These are phyloP conservation scores for Citropsis articulata DNA, from an alignment of 345 rosid species.

Conservation along the genomic window DNA sequence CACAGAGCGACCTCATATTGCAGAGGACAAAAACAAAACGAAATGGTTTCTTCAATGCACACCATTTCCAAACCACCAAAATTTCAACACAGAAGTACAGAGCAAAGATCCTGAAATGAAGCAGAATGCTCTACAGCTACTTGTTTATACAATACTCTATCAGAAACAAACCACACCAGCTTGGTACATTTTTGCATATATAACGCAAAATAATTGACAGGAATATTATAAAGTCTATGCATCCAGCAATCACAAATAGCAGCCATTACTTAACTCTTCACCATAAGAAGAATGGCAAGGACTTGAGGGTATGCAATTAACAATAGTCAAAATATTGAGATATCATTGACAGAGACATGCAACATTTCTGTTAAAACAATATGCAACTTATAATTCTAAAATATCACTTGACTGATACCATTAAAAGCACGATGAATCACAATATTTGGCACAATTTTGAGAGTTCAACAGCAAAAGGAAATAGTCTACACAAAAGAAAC, in stretches of 20 bases:
- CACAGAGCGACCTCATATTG: not conserved
- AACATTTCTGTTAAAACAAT: not conserved
- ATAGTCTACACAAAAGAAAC: not conserved
- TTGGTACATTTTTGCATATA: not conserved
- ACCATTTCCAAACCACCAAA: not conserved
- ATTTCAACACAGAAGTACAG: not conserved
- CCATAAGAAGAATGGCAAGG: not conserved
- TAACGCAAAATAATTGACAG: not conserved
- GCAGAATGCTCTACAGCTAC: not conserved
- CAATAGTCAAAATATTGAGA: not conserved
- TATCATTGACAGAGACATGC: too few relatives aligned
- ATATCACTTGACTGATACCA: conserved; percentile 5
- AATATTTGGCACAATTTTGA: not conserved
- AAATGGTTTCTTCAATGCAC: not conserved
- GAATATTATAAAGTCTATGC: not conserved
- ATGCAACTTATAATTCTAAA: not conserved
- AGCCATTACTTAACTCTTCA: not conserved
- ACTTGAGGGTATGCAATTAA: not conserved
- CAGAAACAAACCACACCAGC: not conserved
- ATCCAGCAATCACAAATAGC: not conserved
- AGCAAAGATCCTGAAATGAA: not conserved
- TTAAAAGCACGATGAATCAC: not conserved
- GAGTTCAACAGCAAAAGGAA: not conserved
- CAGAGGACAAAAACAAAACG: too few relatives aligned
- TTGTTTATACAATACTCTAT: not conserved